Base-by-base conservation (phyloP, 2,329 filamentous ascomycete species). In the Fusarium proliferatum region DNA sequence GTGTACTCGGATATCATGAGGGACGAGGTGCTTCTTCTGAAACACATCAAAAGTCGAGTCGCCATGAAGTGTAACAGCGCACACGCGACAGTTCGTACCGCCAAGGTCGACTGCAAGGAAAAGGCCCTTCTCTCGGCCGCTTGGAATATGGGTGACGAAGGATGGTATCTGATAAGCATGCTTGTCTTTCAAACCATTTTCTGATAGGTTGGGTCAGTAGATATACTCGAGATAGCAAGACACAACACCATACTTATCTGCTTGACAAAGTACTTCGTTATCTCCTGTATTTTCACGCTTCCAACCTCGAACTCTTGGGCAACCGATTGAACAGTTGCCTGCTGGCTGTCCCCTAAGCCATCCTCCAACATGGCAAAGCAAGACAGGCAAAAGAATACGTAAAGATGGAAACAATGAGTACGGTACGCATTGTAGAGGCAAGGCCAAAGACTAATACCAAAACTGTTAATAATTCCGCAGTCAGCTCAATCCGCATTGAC, bases 131-230 rank as follows among this genome's bases (percentile, higher is more conserved):
- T 67, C 63, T 13, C 41, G 30, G 12, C 65, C 65, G 13, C 17
- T 67, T 13, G 65, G 65, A 38, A 67, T 67, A 19, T 67, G 41
- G 0, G 63, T 67, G 41, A 67, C 63, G 12, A 67, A 67, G 2
- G 63, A 67, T 5, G 65, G 65, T 67, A 67, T 67, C 63, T 67
- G 53, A 67, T 67, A 67, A 67, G 65, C 51, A 53, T 61, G 46
- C 53, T 67, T 67, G 63, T 26, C 46, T 48, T 53, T 52, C 8
- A 67, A 34, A 6, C 65, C 65, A 67, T 52, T 30, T n/a, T 67
- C 65, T 67, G 64, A 67, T 67, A 48, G 45, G 36, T 19, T 33
- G 12, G 33, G 39, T 67, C 33, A 67, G 64, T 12, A 23, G 26
- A 43, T 33, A 66, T 16, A 28, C 17, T 15, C 13, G 4, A 12